These are phyloP conservation scores for Geranium rotundifolium DNA, from an alignment of 345 rosid genomes.

Conservation along the genomic window DNA sequence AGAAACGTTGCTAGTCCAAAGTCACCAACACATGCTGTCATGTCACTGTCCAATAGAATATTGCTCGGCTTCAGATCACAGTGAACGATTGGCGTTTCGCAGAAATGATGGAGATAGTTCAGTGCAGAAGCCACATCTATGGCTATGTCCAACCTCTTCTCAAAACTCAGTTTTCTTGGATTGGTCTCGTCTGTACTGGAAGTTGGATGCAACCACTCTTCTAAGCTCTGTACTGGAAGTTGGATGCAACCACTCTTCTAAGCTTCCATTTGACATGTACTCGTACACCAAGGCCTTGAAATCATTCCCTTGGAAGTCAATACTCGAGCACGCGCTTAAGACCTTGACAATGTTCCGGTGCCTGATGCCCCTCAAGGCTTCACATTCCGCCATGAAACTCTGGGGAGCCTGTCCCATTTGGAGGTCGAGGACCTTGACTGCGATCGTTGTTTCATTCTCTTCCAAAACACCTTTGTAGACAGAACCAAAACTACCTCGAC, in stretches of 20 bases:
- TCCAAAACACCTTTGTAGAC: not conserved
- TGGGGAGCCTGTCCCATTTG: not conserved
- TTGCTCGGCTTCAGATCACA: not conserved
- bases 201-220: slow-evolving; percentile 6
- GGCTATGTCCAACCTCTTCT: not conserved
- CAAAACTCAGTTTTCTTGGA: not conserved
- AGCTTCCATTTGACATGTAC: not conserved
- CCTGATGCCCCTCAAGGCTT: not conserved
- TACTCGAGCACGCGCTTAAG: not conserved
- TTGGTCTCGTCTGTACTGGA: too few relatives aligned
- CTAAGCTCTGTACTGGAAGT: too few relatives aligned
- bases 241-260: too few relatives aligned
- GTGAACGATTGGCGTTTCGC: not conserved
- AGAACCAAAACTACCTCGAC: too few relatives aligned
- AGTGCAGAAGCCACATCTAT: not conserved
- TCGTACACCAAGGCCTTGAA: not conserved
- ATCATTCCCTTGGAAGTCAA: not conserved
- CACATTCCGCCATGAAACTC: not conserved
- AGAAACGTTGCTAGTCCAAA: slow-evolving; percentile 3
- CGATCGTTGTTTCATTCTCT: not conserved
- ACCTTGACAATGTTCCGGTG: slow-evolving; percentile 4
- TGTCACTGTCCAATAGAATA: not conserved
- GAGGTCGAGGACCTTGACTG: not conserved
- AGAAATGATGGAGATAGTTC: not conserved
- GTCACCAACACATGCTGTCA: not conserved